Percentiles rank a stretch among this genome's conserved stretches.
Conservation (phyloP, 352 stramenopile species). For the Pythium aphanidermatum region DNA sequence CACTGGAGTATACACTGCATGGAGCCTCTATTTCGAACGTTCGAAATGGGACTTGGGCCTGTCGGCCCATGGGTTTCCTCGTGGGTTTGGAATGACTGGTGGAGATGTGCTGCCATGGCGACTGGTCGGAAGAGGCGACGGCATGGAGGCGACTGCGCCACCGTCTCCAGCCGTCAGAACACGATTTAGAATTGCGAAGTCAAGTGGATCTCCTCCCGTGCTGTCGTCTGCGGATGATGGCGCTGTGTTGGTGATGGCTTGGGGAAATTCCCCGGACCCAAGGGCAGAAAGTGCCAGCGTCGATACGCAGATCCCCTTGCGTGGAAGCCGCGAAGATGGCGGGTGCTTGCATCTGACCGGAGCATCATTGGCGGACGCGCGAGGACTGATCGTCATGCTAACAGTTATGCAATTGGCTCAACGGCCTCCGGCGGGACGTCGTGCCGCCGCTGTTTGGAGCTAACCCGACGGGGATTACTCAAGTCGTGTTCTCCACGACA, state of each 20-base stretch:
- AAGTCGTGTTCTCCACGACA: constrained; percentile 91
- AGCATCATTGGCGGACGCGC: constrained; percentile 38
- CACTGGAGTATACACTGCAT: no score
- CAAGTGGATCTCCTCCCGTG: constrained; percentile 49
- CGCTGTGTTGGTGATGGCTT: constrained; percentile 39
- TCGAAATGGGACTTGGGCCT: no score
- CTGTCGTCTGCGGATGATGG: no score
- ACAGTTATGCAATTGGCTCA: constrained; percentile 92
- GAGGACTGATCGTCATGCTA: constrained; percentile 88
- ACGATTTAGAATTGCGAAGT: constrained; percentile 92
- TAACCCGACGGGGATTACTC: constrained; percentile 91
- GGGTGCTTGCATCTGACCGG: constrained; percentile 1
- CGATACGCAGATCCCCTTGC: constrained; percentile 71
- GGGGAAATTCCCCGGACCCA: constrained; percentile 89
- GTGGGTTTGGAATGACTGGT: constrained; percentile 12
- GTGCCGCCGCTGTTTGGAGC: constrained; percentile 63
- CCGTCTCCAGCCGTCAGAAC: constrained; percentile 43
- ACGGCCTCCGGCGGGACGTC: constrained; percentile 45
- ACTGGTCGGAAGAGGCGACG: not conserved
- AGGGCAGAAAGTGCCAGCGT: constrained; percentile 85
- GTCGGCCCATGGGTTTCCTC: no score
- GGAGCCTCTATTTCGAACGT: no score
- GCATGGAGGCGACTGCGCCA: constrained; percentile 2
- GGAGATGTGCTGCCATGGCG: not conserved
- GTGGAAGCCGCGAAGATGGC: constrained; percentile 63